A percentile compares a stretch with the other conserved stretches of the same genome.
Evolutionary conservation across 2,329 filamentous ascomycete genomes (phyloP).

Genomic region (Pseudogymnoascus pannorum): DNA sequence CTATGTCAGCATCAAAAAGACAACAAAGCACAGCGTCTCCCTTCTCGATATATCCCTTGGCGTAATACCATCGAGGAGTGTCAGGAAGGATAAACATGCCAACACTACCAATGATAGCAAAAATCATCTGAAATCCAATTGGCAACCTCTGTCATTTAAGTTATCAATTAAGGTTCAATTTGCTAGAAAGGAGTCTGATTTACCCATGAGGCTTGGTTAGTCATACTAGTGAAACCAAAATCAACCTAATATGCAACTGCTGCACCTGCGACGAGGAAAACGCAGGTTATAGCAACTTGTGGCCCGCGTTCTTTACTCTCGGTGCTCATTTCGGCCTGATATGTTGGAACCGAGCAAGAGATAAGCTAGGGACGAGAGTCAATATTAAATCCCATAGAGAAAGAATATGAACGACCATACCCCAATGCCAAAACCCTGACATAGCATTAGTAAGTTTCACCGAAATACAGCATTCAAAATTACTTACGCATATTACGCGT

Average conservation of each 20-base stretch:
- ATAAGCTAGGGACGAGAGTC: slow-evolving; percentile 20
- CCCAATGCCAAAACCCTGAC: slow-evolving; percentile 13
- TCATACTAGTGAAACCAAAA: slow-evolving; percentile 17
- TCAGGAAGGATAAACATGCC: slow-evolving; percentile 25
- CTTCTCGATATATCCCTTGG: slow-evolving; percentile 12
- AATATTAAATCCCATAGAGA: not conserved
- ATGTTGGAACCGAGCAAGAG: slow-evolving; percentile 26
- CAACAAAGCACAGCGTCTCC: slow-evolving; percentile 13
- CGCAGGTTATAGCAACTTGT: slow-evolving; percentile 23
- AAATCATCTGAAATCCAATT: slow-evolving; percentile 27
- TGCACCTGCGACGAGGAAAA: slow-evolving; percentile 22
- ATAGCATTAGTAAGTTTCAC: slow-evolving; percentile 11
- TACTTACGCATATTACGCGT: slow-evolving; percentile 18
- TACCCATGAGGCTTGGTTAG: slow-evolving; percentile 25
- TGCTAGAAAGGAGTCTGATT: not conserved
- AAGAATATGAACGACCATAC: not conserved
- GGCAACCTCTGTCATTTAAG: slow-evolving; percentile 21
- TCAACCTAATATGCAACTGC: slow-evolving; percentile 26
- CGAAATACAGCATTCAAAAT: slow-evolving; percentile 10
- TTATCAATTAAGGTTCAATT: not conserved
- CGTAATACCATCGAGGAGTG: slow-evolving; percentile 30
- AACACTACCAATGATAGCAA: slow-evolving; percentile 25
- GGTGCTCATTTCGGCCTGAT: slow-evolving; percentile 23
- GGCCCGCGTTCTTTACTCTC: slow-evolving; percentile 24
- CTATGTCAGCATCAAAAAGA: slow-evolving; percentile 10